phyloP scores from a whole-genome alignment of 2,329 filamentous ascomycete species.

The Cordyceps cicadae region DNA sequence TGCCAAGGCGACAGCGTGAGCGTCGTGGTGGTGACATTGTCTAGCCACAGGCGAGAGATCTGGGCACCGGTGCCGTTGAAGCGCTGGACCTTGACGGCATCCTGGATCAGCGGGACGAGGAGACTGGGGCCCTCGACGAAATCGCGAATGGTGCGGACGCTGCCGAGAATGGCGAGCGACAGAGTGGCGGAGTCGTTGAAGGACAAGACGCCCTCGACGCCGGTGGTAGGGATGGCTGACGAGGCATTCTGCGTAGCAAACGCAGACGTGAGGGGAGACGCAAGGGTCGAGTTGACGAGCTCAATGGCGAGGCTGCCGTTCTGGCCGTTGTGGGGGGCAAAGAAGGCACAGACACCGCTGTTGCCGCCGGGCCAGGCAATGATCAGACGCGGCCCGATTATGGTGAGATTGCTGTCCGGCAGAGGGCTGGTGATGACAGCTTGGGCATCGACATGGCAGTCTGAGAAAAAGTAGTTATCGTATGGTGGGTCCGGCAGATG shows the following conservation, averaged over 20 bases:
- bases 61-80: slow-evolving; percentile 34
- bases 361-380: slow-evolving; percentile 59
- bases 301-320: slow-evolving; percentile 46
- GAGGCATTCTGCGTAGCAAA: neutral
- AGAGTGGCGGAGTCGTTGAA: slow-evolving; percentile 52
- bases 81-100: slow-evolving; percentile 36
- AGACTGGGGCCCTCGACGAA: slow-evolving; percentile 50
- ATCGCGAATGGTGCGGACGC: slow-evolving; percentile 54
- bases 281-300: slow-evolving; percentile 40
- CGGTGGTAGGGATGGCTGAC: slow-evolving; percentile 36
- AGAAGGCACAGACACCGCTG: slow-evolving; percentile 50
- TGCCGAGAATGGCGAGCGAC: slow-evolving; percentile 50
- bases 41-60: slow-evolving; percentile 50
- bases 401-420: slow-evolving; percentile 41
- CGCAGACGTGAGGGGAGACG: slow-evolving; percentile 30
- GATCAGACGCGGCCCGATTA: slow-evolving; percentile 50
- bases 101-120: slow-evolving; percentile 45
- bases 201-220: slow-evolving; percentile 43
- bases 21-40: slow-evolving; percentile 49
- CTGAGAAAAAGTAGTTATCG: slow-evolving; percentile 58
- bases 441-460: slow-evolving; percentile 51
- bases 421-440: slow-evolving; percentile 53
- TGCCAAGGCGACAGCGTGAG: slow-evolving; percentile 37
- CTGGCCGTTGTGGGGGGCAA: slow-evolving; percentile 42
- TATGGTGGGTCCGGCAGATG: slow-evolving; percentile 49